phyloP scores from a whole-genome alignment of 164 flowering plant genomes.

The Umbilicus rupestris region DNA sequence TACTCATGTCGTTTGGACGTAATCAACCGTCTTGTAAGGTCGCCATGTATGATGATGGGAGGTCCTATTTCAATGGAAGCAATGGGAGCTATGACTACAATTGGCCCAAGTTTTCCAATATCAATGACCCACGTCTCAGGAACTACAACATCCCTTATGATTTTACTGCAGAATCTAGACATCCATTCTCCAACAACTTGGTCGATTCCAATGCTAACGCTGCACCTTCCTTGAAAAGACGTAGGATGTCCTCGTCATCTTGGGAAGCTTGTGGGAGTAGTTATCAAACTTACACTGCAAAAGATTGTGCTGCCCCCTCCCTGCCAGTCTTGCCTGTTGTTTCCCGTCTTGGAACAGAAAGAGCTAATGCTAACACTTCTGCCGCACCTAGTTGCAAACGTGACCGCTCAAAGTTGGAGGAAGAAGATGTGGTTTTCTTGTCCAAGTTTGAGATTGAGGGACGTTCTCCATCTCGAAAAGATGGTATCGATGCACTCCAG shows the following conservation, averaged over 20 bases:
- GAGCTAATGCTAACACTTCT: constrained; percentile 22
- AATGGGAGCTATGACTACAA: constrained; percentile 8
- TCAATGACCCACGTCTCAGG: constrained; percentile 10
- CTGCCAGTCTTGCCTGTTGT: background rate
- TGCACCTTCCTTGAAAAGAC: constrained; percentile 44
- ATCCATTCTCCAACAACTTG: constrained; percentile 15
- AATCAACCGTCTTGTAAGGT: constrained; percentile 24
- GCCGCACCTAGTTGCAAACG: constrained; percentile 35
- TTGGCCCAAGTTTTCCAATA: constrained; percentile 10
- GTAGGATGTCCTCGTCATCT: constrained; percentile 37
- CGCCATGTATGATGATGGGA: constrained; percentile 16
- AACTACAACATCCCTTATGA: constrained; percentile 15
- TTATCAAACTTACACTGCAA: constrained; percentile 20
- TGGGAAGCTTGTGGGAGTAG: constrained; percentile 34
- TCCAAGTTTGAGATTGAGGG: constrained; percentile 85
- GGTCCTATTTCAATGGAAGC: constrained; percentile 15
- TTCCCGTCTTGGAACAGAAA: constrained; percentile 16
- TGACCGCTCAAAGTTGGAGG: constrained; percentile 45
- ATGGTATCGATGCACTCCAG: constrained; percentile 77
- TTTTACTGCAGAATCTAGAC: constrained; percentile 16
- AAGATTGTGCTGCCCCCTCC: constrained; percentile 21
- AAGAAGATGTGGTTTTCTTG: constrained; percentile 54
- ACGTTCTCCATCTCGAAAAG: constrained; percentile 86
- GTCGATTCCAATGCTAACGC: constrained; percentile 17
- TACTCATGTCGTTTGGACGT: constrained; percentile 32